A percentile compares a stretch with the other conserved stretches of the same genome.
Conservation (phyloP, 164 flowering plant species). For the Liquidambar formosana region DNA sequence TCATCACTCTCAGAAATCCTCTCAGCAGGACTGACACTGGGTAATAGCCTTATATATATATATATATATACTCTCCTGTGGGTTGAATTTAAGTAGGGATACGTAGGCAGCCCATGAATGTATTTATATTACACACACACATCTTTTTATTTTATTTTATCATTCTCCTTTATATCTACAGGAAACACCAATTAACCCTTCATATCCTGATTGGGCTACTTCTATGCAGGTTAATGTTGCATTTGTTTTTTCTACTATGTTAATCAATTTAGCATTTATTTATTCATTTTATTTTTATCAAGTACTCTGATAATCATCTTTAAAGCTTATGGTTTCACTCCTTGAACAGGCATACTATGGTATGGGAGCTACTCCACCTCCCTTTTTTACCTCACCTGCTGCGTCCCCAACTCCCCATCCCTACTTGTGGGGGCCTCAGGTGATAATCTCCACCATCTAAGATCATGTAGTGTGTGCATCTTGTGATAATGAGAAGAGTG, state of each 20-base stretch:
- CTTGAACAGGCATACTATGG: conserved; percentile 11
- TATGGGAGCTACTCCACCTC: conserved; percentile 11
- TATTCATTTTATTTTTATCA: not conserved
- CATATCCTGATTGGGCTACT: conserved; percentile 9
- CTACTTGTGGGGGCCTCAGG: conserved; percentile 12
- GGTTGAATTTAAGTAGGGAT: no score
- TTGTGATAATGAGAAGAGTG: not conserved
- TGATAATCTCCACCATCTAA: not conserved
- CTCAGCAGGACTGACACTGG: no score
- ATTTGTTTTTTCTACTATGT: not conserved
- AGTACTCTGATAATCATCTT: not conserved
- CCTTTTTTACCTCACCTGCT: conserved; percentile 8
- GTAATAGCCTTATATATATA: no score
- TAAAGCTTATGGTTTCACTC: conserved; percentile 1
- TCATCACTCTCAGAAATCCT: no score
- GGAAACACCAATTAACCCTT: conserved; percentile 9
- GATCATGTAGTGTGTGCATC: not conserved
- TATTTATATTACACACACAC: not conserved
- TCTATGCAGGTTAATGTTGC: conserved; percentile 11
- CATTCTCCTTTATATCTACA: not conserved
- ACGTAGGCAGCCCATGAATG: no score
- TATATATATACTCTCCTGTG: no score
- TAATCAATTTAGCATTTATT: no score
- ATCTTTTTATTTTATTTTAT: not conserved
- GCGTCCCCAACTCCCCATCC: conserved; percentile 15